Evolutionary conservation across 495 filamentous ascomycete species (phyloP).

Genomic region (Neurospora africana): DNA sequence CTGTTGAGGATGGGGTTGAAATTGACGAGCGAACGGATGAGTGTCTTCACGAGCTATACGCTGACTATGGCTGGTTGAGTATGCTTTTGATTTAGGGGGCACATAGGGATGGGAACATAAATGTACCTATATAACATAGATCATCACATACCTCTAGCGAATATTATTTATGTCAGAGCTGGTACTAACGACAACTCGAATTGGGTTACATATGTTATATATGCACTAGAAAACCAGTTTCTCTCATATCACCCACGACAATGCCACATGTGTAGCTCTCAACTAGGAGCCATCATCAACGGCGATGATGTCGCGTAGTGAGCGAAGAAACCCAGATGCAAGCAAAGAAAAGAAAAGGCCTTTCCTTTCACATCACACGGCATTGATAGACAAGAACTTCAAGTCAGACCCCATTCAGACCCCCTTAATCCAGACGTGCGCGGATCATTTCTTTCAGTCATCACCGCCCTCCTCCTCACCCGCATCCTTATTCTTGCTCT

Average conservation of each 20-base stretch:
- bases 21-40: constrained; percentile 81
- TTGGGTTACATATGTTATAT: too few species aligned
- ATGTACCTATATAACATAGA: neutral
- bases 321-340: neutral
- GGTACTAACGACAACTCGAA: too few species aligned
- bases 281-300: too few species aligned
- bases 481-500: constrained; percentile 43
- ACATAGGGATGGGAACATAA: neutral
- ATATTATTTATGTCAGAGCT: neutral
- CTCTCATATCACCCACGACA: too few species aligned
- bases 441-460: neutral
- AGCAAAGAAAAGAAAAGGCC: neutral
- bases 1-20: constrained; percentile 75
- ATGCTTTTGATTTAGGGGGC: neutral
- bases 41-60: constrained; percentile 62
- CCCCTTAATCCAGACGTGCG: too few species aligned
- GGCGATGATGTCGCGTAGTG: too few species aligned
- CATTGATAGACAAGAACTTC: neutral
- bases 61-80: constrained; percentile 26
- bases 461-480: constrained; percentile 31
- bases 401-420: neutral
- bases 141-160: neutral
- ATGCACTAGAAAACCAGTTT: too few species aligned
- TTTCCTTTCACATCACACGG: neutral
- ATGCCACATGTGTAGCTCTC: too few species aligned